Evolutionary conservation across 106 monocot species (phyloP).

Genomic region (Cymbidium sinense): DNA sequence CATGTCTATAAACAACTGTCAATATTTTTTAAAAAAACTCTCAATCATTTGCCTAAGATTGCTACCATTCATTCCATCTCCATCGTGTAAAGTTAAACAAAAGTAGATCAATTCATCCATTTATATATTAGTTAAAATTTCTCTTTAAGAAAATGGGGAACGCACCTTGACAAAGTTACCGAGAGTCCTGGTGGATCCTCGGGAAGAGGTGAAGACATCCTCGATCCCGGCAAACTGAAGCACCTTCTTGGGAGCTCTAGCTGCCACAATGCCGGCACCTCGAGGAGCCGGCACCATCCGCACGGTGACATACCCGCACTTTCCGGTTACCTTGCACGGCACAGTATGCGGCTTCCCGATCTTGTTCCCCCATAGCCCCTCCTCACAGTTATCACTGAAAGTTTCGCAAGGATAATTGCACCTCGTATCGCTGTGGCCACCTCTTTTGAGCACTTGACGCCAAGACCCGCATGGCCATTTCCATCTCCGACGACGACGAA

Average conservation of each 20-base stretch:
- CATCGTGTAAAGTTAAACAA: no score
- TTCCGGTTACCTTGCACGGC: slow-evolving; percentile 77
- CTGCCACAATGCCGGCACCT: slow-evolving; percentile 66
- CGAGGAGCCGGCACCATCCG: slow-evolving; percentile 66
- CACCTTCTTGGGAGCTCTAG: slow-evolving; percentile 74
- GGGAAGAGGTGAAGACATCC: slow-evolving; percentile 64
- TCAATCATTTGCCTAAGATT: no score
- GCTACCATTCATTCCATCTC: no score
- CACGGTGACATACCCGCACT: slow-evolving; percentile 71
- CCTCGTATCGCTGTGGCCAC: slow-evolving; percentile 49
- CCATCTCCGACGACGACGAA: slow-evolving; percentile 55
- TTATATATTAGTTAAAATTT: no score
- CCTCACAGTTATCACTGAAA: slow-evolving; percentile 53
- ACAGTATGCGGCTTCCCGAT: slow-evolving; percentile 74
- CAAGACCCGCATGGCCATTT: slow-evolving; percentile 39
- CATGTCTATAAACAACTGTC: no score
- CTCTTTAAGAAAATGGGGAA: no score
- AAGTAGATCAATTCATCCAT: no score
- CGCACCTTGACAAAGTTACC: slow-evolving; percentile 86
- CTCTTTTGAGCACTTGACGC: slow-evolving; percentile 51
- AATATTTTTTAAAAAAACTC: no score
- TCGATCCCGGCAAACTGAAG: slow-evolving; percentile 74
- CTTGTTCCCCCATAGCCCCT: slow-evolving; percentile 86
- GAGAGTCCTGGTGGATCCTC: slow-evolving; percentile 64
- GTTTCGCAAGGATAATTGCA: slow-evolving; percentile 46